Evolutionary conservation across 75 land plant species (phyloP).

Genomic region (Cryptomeria japonica): DNA sequence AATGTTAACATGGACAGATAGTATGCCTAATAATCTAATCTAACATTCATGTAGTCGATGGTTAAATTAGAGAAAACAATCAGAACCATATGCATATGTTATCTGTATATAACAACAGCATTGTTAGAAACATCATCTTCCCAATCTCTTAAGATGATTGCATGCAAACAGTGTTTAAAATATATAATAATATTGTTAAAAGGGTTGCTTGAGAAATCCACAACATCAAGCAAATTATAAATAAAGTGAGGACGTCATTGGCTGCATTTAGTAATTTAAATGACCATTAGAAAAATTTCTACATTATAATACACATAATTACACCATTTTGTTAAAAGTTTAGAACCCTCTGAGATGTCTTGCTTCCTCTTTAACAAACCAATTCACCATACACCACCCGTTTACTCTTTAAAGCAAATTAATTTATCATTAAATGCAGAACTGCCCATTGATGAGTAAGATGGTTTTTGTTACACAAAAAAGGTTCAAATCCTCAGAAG

Average conservation of each 20-base stretch:
- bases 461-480: background rate
- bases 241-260: background rate
- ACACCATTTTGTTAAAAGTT: background rate
- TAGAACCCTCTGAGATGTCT: background rate
- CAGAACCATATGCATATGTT: background rate
- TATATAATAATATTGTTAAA: background rate
- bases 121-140: background rate
- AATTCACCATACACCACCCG: background rate
- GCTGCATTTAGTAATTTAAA: background rate
- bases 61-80: background rate
- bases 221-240: background rate
- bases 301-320: background rate
- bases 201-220: background rate
- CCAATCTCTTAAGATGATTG: background rate
- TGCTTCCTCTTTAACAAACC: background rate
- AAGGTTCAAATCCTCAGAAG: background rate
- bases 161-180: background rate
- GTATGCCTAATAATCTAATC: background rate
- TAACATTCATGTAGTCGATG: background rate
- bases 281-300: background rate
- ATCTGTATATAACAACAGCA: background rate
- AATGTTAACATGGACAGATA: background rate
- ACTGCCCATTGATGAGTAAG: background rate
- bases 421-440: background rate
- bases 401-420: background rate